Base-by-base conservation (phyloP, 2,329 filamentous ascomycete species). In the Golovinomyces cichoracearum region DNA sequence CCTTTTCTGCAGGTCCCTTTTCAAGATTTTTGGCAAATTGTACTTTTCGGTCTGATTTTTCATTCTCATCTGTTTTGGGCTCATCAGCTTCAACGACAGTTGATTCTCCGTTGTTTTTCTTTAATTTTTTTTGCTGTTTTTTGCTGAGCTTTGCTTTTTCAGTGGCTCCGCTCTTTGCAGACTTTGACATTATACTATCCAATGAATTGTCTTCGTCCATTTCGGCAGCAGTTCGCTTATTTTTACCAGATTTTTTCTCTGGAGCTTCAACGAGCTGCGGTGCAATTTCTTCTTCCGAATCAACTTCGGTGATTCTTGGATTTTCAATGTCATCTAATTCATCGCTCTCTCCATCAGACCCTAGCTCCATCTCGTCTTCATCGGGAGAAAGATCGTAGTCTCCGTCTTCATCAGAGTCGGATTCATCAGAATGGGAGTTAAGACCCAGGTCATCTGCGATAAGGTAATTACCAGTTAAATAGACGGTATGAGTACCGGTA, bases 21-120 rank as follows among this genome's bases (percentile, higher is more conserved):
- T 95, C 90, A 53, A 98, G 83, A 66, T 95, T 86, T 74, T 95
- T 94, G 62, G 90, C 88, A 64, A 98, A 98, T 65, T 93, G 84
- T 52, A 98, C 90, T 72, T 94, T 95, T 76, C 94, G 94, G 65
- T 82, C 80, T 50, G 70, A 68, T 71, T 78, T 77, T 54, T 64
- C 65, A 52, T 63, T 56, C 12, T 67, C 66, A 49, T 71, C 69
- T 52, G 74, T 68, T 63, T 78, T 76, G 56, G 72, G 66, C 56
- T 72, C 67, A 54, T 72, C 67, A 42, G 66, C 63, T 57, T 78
- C 73, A 41, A 68, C 66, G 47, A 71, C 66, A 51, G 80, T 75
- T 51, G 90, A 78, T 63, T 94, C 81, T 56, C 88, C 90, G 63
- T 93, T 83, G 72, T 95, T 95, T 73, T 93, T 94, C 78, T 93